Evolutionary conservation across 371 early-diverging fungal genomes (phyloP), one percentile per base, ranked within the genome.

Genomic region (Mortierella sp.): DNA sequence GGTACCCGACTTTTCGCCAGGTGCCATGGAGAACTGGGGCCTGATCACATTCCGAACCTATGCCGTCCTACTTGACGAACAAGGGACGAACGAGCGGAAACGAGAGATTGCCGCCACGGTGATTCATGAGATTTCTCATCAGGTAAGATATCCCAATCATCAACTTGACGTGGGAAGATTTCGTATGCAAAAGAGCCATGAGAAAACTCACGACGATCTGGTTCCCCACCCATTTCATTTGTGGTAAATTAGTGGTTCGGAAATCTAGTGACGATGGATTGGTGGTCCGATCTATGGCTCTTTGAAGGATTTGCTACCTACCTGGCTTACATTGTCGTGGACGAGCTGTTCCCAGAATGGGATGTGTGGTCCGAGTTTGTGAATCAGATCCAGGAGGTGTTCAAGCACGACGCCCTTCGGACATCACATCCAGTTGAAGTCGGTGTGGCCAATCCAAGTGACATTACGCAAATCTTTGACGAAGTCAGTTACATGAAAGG

Each of bases 221-320:
- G 0, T 12, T n/a, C n/a, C n/a, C n/a, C n/a, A n/a, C n/a, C n/a
- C n/a, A n/a, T n/a, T n/a, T n/a, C n/a, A n/a, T n/a, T n/a, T n/a
- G n/a, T n/a, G n/a, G n/a, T n/a, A n/a, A n/a, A n/a, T n/a, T 60
- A 76, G 86, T 96, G 96, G 94, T 97, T 98, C 80, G 99, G 99
- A 24, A 97, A 98, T 81, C 80, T 97, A 51, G 97, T 96, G n/a
- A 96, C 96, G n/a, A 91, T 91, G 91, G 79, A 80, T 28, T 84
- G 81, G 81, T 97, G 96, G 98, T 84, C 86, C 60, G 93, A 96
- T 63, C 85, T 98, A 39, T 98, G 97, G 96, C 87, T 98, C 40
- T 97, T 97, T 82, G 99, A 98, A 82, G 98, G 98, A 19, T 98
- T 97, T 82, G 99, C 97, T 14, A 96, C 97, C 0, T 96, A 94